Evolutionary conservation across 768 basidiomycete genomes (phyloP), one percentile per base, ranked within the genome.

Genomic region (Leccinum barrowsii): DNA sequence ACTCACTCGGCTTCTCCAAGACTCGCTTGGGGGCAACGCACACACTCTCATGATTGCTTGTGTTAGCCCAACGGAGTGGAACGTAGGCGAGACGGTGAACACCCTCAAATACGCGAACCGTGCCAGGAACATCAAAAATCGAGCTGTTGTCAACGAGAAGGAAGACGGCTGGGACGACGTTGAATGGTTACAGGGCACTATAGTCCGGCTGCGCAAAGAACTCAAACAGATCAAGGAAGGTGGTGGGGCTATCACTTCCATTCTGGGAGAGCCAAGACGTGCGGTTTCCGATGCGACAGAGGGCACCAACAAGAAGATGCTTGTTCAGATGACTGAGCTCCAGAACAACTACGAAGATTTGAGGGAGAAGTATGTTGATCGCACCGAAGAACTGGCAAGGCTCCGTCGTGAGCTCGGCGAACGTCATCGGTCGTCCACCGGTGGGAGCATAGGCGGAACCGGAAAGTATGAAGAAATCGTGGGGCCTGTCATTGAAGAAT

Each of bases 21-120:
- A 98, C 72, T 96, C 94, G 10, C 83, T 99, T 11, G 97, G 97
- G 37, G 97, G 97, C 48, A 99, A 98, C 74, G 89, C 96, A 1
- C 91, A 96, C 66, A 98, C 97, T 11, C 86, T 98, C 65, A 99
- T 99, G 97, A 93, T 99, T 62, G 97, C 97, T 17, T 99, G 96
- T 71, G 92, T 97, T 60, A 95, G 93, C 65, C 90, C 93, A 13
- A 92, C 93, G 1, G 97, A 99, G 74, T 96, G 86, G 85, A 99
- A 99, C 72, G 82, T 90, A 2, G 86, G 80, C 59, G 97, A 99
- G 75, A 99, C 97, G 0, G 80, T 98, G 59, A 94, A 93, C 70
- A 95, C 93, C 13, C 79, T 98, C 71, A 97, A 97, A 73, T 99
- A 98, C 68, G 97, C 96, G 34, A 95, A 97, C 65, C 89, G 97